Conservation (phyloP, 768 basidiomycete genomes). For the Tubosaeta sp. region DNA sequence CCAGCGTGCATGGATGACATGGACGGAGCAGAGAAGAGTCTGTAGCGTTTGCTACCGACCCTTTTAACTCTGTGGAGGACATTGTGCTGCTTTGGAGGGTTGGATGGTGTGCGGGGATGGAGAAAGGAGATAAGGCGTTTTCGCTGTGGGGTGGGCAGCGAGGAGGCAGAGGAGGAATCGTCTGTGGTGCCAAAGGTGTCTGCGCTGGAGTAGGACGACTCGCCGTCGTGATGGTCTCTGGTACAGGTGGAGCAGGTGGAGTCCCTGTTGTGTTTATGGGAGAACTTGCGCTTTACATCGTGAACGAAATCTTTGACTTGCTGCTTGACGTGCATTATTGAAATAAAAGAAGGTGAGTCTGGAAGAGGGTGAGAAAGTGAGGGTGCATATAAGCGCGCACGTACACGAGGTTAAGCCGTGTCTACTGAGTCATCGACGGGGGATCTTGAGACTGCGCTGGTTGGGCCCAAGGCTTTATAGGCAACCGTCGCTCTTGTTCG, state of each 20-base stretch:
- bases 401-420: conserved; percentile 4
- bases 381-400: not conserved
- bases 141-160: conserved; percentile 4
- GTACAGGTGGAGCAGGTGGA: conserved; percentile 11
- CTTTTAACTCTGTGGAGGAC: conserved; percentile 6
- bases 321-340: conserved; percentile 29
- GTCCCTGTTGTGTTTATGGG: conserved; percentile 20
- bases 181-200: conserved; percentile 8
- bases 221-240: conserved; percentile 5
- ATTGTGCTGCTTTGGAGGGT: conserved; percentile 4
- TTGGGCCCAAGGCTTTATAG: too few relatives aligned
- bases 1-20: conserved; percentile 1
- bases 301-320: conserved; percentile 28
- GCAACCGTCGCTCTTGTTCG: too few relatives aligned
- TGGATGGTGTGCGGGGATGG: conserved; percentile 13
- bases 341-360: not conserved
- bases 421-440: not conserved
- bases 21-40: conserved; percentile 15
- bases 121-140: conserved; percentile 10
- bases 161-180: conserved; percentile 12
- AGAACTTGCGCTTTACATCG: conserved; percentile 31
- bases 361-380: not conserved
- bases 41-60: conserved; percentile 8
- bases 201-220: conserved; percentile 10
- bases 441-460: too few relatives aligned